These are phyloP conservation scores for Rhynchosporium graminicola DNA, from an alignment of 2,329 filamentous ascomycete genomes.

Conservation along the genomic window DNA sequence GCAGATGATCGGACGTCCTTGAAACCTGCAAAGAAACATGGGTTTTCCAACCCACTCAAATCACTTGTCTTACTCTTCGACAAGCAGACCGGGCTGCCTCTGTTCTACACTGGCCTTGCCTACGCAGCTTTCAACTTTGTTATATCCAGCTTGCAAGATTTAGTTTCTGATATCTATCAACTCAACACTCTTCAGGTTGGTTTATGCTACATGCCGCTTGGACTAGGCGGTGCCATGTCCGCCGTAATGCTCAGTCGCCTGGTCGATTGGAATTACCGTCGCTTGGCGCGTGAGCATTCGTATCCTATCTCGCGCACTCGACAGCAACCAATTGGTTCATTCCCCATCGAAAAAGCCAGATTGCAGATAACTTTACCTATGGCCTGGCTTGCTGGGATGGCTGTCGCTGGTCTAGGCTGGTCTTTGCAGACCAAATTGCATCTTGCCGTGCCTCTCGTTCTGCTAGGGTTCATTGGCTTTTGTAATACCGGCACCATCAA, in stretches of 20 bases:
- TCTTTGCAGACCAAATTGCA: conserved; percentile 44
- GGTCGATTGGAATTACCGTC: conserved; percentile 66
- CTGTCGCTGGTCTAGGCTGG: conserved; percentile 26
- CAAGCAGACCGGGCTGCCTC: not conserved
- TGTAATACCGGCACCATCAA: too few species aligned
- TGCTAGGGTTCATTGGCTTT: conserved; percentile 38
- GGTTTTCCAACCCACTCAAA: conserved; percentile 6
- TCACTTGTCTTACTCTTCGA: too few species aligned
- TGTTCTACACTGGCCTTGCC: conserved; percentile 49
- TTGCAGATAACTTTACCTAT: conserved; percentile 56
- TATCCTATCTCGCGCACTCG: conserved; percentile 59
- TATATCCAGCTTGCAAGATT: conserved; percentile 50
- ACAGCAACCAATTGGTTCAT: conserved; percentile 35
- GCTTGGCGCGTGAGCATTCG: conserved; percentile 60
- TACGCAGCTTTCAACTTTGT: conserved; percentile 56
- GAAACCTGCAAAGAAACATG: not conserved
- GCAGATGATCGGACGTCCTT: not conserved
- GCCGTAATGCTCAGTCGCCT: conserved; percentile 54
- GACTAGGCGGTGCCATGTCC: conserved; percentile 48
- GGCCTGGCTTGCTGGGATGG: conserved; percentile 42
- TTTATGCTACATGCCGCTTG: conserved; percentile 43
- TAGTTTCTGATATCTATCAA: conserved; percentile 32
- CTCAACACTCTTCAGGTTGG: conserved; percentile 29
- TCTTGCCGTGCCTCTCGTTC: conserved; percentile 49
- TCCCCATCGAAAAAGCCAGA: conserved; percentile 43